phyloP scores from a whole-genome alignment of 371 early-diverging fungal genomes.

The Mucor indicus region DNA sequence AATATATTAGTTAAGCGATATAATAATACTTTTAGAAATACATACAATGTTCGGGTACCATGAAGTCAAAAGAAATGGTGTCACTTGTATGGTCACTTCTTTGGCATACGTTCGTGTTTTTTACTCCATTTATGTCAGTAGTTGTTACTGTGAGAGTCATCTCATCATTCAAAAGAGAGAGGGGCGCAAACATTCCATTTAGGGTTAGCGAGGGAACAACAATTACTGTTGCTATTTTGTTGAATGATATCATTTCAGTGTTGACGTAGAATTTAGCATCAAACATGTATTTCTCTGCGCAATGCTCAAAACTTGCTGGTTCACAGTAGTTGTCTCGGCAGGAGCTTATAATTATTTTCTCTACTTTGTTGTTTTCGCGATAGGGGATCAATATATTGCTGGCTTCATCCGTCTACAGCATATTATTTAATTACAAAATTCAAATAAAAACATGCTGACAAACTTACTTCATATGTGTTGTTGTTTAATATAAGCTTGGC shows the following conservation, averaged over 20 bases:
- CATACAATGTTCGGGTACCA: slow-evolving; percentile 36
- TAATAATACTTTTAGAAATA: too few species aligned
- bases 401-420: slow-evolving; percentile 35
- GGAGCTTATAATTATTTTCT: slow-evolving; percentile 25
- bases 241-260: slow-evolving; percentile 41
- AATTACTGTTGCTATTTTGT: slow-evolving; percentile 42
- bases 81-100: slow-evolving; percentile 13
- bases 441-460: neutral
- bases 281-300: slow-evolving; percentile 34
- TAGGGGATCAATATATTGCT: slow-evolving; percentile 51
- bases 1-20: too few species aligned
- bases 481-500: slow-evolving; percentile 43
- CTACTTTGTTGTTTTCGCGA: neutral
- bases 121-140: slow-evolving; percentile 20
- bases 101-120: slow-evolving; percentile 18
- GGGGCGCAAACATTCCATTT: slow-evolving; percentile 19
- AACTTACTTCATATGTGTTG: slow-evolving; percentile 44
- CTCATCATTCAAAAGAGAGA: slow-evolving; percentile 45
- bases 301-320: slow-evolving; percentile 27
- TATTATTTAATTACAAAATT: neutral
- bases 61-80: slow-evolving; percentile 24
- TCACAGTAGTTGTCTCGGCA: slow-evolving; percentile 40
- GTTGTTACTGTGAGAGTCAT: slow-evolving; percentile 27
- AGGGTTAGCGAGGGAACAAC: slow-evolving; percentile 37
- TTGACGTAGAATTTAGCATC: slow-evolving; percentile 41